These are phyloP conservation scores for Chenopodium suecicum DNA, from an alignment of 148 eudicot genomes.

Conservation along the genomic window DNA sequence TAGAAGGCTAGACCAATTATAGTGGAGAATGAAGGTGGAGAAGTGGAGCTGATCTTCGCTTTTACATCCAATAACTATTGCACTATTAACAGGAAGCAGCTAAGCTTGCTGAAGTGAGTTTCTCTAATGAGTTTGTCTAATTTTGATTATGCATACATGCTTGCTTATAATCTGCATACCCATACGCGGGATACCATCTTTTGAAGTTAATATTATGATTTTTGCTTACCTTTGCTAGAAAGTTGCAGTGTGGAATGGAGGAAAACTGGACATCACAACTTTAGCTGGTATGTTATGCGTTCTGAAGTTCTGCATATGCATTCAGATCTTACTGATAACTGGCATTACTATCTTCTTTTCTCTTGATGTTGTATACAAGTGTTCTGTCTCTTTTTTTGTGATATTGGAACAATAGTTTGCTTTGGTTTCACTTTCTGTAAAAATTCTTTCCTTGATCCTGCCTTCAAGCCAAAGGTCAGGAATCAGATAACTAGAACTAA, in stretches of 20 bases:
- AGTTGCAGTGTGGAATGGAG: not conserved
- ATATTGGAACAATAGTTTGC: not conserved
- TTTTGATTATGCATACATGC: not conserved
- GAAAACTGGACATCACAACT: not conserved
- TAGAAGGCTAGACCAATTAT: not conserved
- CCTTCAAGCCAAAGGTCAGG: constrained; percentile 16
- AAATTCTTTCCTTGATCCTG: not conserved
- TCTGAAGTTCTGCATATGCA: not conserved
- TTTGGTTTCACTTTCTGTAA: not conserved
- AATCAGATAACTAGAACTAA: constrained; percentile 14
- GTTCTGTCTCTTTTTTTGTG: not conserved
- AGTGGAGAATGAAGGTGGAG: not conserved
- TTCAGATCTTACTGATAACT: not conserved
- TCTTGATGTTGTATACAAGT: not conserved
- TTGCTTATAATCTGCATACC: not conserved
- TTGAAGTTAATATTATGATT: not conserved
- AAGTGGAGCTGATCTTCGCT: not conserved
- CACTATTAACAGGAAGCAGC: not conserved
- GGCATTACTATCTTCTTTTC: not conserved
- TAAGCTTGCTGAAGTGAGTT: constrained; percentile 1
- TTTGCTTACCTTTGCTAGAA: not conserved
- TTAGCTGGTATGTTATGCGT: not conserved
- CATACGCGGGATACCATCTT: not conserved
- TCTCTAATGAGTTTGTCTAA: not conserved
- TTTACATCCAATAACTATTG: not conserved